A percentile compares a stretch with the other conserved stretches of the same genome.
Evolutionary conservation across 768 basidiomycete genomes (phyloP).

Genomic region (Hygrocybe punicea): DNA sequence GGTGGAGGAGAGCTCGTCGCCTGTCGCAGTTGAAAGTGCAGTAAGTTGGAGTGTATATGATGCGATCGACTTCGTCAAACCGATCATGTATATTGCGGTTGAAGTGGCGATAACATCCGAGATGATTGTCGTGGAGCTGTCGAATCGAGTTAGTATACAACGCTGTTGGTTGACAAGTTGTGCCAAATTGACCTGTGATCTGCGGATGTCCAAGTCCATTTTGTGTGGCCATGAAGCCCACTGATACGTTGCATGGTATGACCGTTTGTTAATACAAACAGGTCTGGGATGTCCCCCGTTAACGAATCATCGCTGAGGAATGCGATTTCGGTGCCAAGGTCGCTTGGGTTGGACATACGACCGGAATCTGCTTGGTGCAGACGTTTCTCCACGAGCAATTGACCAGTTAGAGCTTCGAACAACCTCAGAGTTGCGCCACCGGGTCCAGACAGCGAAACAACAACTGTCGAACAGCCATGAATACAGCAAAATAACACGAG

Average conservation of each 20-base stretch:
- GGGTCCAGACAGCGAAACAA: constrained; percentile 73
- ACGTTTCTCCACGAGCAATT: constrained; percentile 60
- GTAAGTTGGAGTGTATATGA: constrained; percentile 68
- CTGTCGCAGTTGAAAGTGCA: constrained; percentile 53
- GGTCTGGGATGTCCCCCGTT: constrained; percentile 19
- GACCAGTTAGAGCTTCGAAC: constrained; percentile 62
- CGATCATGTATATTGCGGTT: constrained; percentile 55
- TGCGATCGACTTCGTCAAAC: constrained; percentile 46
- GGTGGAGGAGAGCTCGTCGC: constrained; percentile 45
- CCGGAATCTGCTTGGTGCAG: constrained; percentile 49
- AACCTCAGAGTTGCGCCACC: constrained; percentile 66
- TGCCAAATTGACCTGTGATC: constrained; percentile 58
- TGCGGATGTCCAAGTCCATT: constrained; percentile 71
- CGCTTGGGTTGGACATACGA: constrained; percentile 47
- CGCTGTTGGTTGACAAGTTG: background rate
- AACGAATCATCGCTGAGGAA: constrained; percentile 20
- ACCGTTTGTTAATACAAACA: constrained; percentile 61
- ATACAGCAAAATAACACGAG: background rate
- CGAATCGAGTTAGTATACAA: constrained; percentile 2
- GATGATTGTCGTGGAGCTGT: constrained; percentile 62
- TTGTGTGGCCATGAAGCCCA: constrained; percentile 46
- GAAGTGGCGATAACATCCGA: constrained; percentile 56
- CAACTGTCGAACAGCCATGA: constrained; percentile 39
- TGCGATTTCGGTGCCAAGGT: constrained; percentile 53
- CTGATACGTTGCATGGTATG: constrained; percentile 53